These are phyloP conservation scores for Suhomyces emberorum DNA, from an alignment of 805 yeast species.

Conservation along the genomic window DNA sequence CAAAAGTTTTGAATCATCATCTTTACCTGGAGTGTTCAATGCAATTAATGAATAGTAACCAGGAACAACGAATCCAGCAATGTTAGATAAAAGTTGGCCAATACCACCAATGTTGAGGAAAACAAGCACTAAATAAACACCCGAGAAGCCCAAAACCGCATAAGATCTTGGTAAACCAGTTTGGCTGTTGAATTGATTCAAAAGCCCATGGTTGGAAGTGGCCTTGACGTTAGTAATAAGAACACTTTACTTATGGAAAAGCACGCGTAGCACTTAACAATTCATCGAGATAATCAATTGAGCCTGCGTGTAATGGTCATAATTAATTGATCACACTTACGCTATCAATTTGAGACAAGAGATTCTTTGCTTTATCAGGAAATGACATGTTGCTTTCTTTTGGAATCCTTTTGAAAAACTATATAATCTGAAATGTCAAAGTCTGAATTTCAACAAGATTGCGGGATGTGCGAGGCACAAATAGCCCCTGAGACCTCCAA, in stretches of 20 bases:
- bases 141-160: constrained; percentile 64
- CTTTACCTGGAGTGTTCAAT: constrained; percentile 60
- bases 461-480: constrained; percentile 5
- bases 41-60: constrained; percentile 87
- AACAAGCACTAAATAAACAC: constrained; percentile 68
- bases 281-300: too few relatives aligned
- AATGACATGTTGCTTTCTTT: constrained; percentile 36
- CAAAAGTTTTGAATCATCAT: constrained; percentile 83
- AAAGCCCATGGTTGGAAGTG: constrained; percentile 28
- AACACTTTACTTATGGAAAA: too few relatives aligned
- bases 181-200: constrained; percentile 37
- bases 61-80: constrained; percentile 88
- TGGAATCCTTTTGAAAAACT: neutral
- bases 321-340: too few relatives aligned
- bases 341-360: constrained; percentile 45
- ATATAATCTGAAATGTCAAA: neutral
- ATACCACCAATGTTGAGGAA: constrained; percentile 91
- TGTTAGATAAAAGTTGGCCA: constrained; percentile 89
- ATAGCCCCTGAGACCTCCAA: too few relatives aligned
- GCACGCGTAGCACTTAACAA: too few relatives aligned
- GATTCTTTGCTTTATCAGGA: constrained; percentile 44
- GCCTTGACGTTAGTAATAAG: constrained; percentile 26
- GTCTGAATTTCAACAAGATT: constrained; percentile 3
- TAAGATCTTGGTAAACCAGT: constrained; percentile 80
- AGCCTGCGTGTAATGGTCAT: too few relatives aligned